phyloP scores from a whole-genome alignment of 2,329 filamentous ascomycete genomes.

The Zalaria sp. region DNA sequence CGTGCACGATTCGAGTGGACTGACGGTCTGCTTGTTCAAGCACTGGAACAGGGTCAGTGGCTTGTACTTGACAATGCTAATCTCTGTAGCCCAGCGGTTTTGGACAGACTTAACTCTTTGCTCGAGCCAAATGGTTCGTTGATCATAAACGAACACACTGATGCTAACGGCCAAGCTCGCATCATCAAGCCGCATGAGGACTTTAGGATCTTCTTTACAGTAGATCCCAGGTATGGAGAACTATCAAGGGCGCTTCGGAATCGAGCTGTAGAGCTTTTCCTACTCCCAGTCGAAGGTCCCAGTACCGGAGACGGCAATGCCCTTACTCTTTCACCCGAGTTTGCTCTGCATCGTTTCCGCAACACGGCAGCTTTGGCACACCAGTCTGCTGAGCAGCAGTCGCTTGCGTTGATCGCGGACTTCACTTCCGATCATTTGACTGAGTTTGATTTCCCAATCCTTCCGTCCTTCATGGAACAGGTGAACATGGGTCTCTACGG shows the following conservation, averaged over 20 bases:
- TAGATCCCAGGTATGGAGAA: constrained; percentile 85
- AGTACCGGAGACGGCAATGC: neutral
- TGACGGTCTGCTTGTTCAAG: constrained; percentile 81
- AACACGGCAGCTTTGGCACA: constrained; percentile 10
- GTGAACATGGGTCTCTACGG: neutral
- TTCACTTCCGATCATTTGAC: neutral
- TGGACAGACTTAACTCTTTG: constrained; percentile 87
- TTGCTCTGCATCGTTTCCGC: constrained; percentile 23
- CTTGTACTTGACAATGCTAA: constrained; percentile 95
- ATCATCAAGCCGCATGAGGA: constrained; percentile 69
- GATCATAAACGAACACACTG: constrained; percentile 87
- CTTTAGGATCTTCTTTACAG: constrained; percentile 86
- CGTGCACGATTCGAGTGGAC: constrained; percentile 90
- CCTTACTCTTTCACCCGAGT: constrained; percentile 20
- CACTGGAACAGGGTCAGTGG: constrained; percentile 77
- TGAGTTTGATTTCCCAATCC: neutral
- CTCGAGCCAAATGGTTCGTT: constrained; percentile 81
- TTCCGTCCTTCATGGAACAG: neutral
- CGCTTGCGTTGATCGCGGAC: neutral
- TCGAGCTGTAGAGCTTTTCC: constrained; percentile 76
- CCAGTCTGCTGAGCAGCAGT: constrained; percentile 18
- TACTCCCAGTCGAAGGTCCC: constrained; percentile 24
- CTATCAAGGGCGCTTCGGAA: constrained; percentile 95
- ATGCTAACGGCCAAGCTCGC: constrained; percentile 64
- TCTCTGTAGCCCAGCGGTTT: constrained; percentile 83